phyloP scores from a whole-genome alignment of 192 early-diverging fungal genomes.

The Martensiomyces pterosporus region DNA sequence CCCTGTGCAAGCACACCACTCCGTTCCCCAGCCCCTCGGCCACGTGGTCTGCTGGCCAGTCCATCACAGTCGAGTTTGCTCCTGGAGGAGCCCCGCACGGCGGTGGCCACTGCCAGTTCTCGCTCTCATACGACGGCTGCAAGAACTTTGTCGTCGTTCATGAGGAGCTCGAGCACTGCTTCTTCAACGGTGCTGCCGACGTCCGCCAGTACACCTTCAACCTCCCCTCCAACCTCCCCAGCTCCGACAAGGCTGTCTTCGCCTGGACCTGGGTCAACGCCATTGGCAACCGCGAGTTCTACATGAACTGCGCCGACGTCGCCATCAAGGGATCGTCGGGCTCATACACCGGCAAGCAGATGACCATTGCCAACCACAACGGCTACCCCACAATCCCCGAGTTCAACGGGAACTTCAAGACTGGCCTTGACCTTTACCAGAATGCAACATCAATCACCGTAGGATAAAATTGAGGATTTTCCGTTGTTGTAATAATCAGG shows the following conservation, averaged over 20 bases:
- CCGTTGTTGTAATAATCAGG: too few species aligned
- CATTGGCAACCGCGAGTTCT: background rate
- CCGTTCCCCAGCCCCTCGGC: conserved; percentile 7
- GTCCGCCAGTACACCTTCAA: conserved; percentile 4
- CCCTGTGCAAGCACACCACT: conserved; percentile 23
- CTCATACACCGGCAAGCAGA: conserved; percentile 11
- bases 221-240: conserved; percentile 28
- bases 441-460: conserved; percentile 1
- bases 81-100: conserved; percentile 6
- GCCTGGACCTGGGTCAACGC: background rate
- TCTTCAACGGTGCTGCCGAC: conserved; percentile 6
- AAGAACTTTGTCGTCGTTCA: conserved; percentile 31
- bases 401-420: conserved; percentile 1
- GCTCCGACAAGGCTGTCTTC: conserved; percentile 5
- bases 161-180: background rate
- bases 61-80: conserved; percentile 2
- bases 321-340: conserved; percentile 5
- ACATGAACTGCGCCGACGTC: conserved; percentile 29
- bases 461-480: too few species aligned
- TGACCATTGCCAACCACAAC: conserved; percentile 5
- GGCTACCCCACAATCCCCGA: conserved; percentile 5
- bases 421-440: conserved; percentile 5
- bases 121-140: conserved; percentile 35
- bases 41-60: conserved; percentile 1
- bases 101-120: conserved; percentile 47